A percentile compares a stretch with the other conserved stretches of the same genome.
Conservation (phyloP, 441 rosid species). For the Populus hybrid region DNA sequence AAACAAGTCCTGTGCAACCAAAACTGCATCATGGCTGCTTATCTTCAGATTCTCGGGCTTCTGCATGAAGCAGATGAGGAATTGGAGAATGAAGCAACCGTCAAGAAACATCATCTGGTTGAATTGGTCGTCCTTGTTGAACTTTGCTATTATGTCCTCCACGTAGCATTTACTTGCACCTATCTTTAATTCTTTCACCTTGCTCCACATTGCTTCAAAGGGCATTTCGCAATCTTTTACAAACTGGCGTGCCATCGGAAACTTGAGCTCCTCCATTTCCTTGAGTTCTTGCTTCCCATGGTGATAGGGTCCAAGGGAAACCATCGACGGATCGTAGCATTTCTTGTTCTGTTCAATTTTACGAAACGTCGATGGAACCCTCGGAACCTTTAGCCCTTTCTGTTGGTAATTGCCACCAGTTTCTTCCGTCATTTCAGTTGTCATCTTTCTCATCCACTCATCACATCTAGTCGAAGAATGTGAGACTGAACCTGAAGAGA, state of each 20-base stretch:
- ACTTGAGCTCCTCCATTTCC: conserved; percentile 8
- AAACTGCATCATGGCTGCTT: background rate
- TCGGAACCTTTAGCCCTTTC: background rate
- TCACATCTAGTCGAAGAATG: background rate
- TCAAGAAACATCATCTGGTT: conserved; percentile 18
- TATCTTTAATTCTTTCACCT: background rate
- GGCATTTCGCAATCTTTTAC: fast-evolving
- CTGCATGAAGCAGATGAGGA: background rate
- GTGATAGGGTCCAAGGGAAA: conserved; percentile 22
- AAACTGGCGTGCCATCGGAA: background rate
- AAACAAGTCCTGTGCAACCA: conserved; percentile 10
- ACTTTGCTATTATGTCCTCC: background rate
- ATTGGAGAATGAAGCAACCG: conserved; percentile 18
- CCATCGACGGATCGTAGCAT: conserved; percentile 9
- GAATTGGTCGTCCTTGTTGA: background rate
- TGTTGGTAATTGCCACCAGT: background rate
- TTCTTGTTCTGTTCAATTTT: background rate
- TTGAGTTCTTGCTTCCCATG: background rate
- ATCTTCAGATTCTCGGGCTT: background rate
- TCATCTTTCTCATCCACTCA: background rate
- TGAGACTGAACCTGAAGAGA: too few species aligned
- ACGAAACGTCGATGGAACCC: conserved; percentile 1
- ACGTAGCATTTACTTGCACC: conserved; percentile 1
- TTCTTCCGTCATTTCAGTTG: too few species aligned
- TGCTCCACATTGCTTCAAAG: background rate